Conservation (phyloP, 78 protist genomes). For the Corallochytrium limacisporum region DNA sequence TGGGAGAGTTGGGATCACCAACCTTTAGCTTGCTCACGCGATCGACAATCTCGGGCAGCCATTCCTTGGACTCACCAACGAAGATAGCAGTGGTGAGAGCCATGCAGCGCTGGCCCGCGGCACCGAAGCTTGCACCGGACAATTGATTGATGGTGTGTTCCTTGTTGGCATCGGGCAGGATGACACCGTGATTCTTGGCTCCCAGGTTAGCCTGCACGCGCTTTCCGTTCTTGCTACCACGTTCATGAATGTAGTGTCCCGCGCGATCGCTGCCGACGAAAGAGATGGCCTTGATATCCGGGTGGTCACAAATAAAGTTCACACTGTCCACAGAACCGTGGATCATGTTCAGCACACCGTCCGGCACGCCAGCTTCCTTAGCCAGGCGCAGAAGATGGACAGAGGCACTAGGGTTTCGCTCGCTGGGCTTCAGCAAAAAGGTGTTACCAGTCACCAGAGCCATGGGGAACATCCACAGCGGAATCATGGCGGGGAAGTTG, state of each 20-base stretch:
- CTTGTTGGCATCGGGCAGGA: conserved; percentile 82
- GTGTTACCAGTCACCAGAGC: conserved; percentile 89
- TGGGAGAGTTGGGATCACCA: conserved; percentile 22
- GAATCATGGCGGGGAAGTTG: conserved; percentile 9
- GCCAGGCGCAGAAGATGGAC: conserved; percentile 40
- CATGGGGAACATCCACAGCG: conserved; percentile 75
- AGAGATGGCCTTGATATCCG: conserved; percentile 77
- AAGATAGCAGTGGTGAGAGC: conserved; percentile 82
- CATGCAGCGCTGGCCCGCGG: conserved; percentile 99
- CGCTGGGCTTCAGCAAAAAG: conserved; percentile 88
- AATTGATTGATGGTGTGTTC: conserved; percentile 72
- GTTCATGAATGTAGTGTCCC: conserved; percentile 54
- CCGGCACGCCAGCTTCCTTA: conserved; percentile 79
- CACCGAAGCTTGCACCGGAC: conserved; percentile 87
- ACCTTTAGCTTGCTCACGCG: conserved; percentile 48
- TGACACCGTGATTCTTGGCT: conserved; percentile 94
- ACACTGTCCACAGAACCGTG: conserved; percentile 60
- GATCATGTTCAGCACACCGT: conserved; percentile 51
- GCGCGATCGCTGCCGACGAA: conserved; percentile 86
- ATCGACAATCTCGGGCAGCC: conserved; percentile 66
- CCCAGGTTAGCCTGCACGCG: conserved; percentile 89
- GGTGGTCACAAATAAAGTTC: conserved; percentile 80
- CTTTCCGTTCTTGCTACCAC: conserved; percentile 83
- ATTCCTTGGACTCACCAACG: conserved; percentile 75
- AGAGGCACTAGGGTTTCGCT: conserved; percentile 58